Conservation (phyloP, 805 yeast species). For the Ogataea angusta region DNA sequence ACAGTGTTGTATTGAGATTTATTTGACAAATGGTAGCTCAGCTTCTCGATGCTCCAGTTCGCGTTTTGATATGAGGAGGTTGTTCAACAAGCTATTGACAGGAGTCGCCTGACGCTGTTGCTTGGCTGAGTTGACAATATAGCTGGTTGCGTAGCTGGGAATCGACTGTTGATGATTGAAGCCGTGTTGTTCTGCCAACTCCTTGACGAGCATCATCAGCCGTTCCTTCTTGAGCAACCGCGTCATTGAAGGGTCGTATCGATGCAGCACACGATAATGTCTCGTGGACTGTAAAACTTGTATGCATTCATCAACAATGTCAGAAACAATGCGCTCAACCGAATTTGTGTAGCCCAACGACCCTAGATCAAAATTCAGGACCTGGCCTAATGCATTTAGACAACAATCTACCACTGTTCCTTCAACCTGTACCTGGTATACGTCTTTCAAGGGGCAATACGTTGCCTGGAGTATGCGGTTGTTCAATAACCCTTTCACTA, state of each 20-base stretch:
- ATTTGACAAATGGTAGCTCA: constrained; percentile 2
- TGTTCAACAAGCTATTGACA: neutral
- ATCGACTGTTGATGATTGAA: neutral
- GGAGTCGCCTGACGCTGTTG: neutral
- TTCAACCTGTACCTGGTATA: constrained; percentile 22
- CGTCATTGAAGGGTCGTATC: constrained; percentile 16
- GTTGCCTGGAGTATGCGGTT: constrained; percentile 18
- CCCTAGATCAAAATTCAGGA: constrained; percentile 9
- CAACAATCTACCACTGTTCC: constrained; percentile 23
- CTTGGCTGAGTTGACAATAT: constrained; percentile 9
- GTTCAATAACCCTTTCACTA: constrained; percentile 11
- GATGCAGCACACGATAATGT: neutral
- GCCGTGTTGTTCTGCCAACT: constrained; percentile 2
- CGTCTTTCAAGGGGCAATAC: constrained; percentile 21
- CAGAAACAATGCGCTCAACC: constrained; percentile 12
- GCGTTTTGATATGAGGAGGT: neutral
- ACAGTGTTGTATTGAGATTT: neutral
- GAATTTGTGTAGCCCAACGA: constrained; percentile 1
- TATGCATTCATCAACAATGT: constrained; percentile 14
- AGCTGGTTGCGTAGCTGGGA: constrained; percentile 6
- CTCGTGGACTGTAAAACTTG: constrained; percentile 1
- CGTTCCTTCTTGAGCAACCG: constrained; percentile 17
- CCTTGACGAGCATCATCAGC: constrained; percentile 10
- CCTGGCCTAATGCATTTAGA: constrained; percentile 16
- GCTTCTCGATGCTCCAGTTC: neutral